phyloP scores from a whole-genome alignment of 805 yeast genomes.

The Zygosaccharomyces bisporus region DNA sequence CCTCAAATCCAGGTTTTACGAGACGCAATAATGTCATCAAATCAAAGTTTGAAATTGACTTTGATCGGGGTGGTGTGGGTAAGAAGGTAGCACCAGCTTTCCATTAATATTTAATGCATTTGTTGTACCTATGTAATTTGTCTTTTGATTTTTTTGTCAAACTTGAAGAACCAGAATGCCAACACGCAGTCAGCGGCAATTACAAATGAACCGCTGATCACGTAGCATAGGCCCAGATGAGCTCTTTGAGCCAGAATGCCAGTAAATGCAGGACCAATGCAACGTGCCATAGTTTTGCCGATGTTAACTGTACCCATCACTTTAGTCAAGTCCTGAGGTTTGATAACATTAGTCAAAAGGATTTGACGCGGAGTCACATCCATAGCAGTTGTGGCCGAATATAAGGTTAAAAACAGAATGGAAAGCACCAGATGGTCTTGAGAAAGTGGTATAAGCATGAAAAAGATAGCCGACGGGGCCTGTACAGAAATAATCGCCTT shows the following conservation, averaged over 20 bases:
- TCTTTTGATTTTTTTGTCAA: conserved; percentile 32
- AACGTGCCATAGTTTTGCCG: conserved; percentile 79
- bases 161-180: conserved; percentile 33
- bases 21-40: conserved; percentile 26
- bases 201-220: conserved; percentile 50
- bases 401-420: conserved; percentile 47
- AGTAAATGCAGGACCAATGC: conserved; percentile 76
- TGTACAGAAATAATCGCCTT: conserved; percentile 71
- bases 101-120: conserved; percentile 1
- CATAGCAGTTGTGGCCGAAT: conserved; percentile 70
- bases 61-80: conserved; percentile 42
- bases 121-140: conserved; percentile 13
- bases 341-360: conserved; percentile 63
- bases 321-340: conserved; percentile 59
- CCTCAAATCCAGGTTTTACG: conserved; percentile 18
- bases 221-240: conserved; percentile 46
- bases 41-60: conserved; percentile 38
- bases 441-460: conserved; percentile 50
- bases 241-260: conserved; percentile 63
- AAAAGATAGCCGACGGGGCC: conserved; percentile 69
- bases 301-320: conserved; percentile 85
- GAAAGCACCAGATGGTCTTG: conserved; percentile 42
- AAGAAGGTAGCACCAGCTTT: conserved; percentile 33
- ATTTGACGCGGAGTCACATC: conserved; percentile 92
- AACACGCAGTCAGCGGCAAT: conserved; percentile 37